phyloP scores from a whole-genome alignment of 768 basidiomycete genomes.

The Macrolepiota albuminosa region DNA sequence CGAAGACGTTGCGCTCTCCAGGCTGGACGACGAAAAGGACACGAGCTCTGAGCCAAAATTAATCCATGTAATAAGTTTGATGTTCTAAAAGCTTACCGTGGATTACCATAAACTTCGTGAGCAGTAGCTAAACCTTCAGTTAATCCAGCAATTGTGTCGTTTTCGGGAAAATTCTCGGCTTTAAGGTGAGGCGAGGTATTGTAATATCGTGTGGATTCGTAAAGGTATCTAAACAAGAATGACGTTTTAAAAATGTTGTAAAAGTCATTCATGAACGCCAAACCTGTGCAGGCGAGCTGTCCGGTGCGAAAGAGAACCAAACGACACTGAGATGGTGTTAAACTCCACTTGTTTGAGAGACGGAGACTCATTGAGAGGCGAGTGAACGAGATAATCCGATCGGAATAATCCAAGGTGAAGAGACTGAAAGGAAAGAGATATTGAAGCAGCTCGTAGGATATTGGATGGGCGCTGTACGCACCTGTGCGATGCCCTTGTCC shows the following conservation, averaged over 20 bases:
- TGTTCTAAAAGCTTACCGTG: slow-evolving; percentile 33
- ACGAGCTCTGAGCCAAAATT: slow-evolving; percentile 27
- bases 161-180: slow-evolving; percentile 61
- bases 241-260: background rate
- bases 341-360: slow-evolving; percentile 94
- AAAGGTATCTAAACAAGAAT: slow-evolving; percentile 52
- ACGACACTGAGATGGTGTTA: slow-evolving; percentile 93
- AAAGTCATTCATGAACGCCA: slow-evolving; percentile 4
- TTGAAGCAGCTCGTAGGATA: background rate
- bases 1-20: slow-evolving; percentile 90
- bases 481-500: slow-evolving; percentile 52
- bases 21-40: slow-evolving; percentile 90
- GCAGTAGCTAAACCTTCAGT: slow-evolving; percentile 75
- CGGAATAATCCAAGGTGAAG: slow-evolving; percentile 88
- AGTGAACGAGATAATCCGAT: slow-evolving; percentile 90
- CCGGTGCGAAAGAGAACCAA: slow-evolving; percentile 72
- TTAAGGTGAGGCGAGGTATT: slow-evolving; percentile 48
- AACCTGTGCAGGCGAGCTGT: slow-evolving; percentile 75
- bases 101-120: slow-evolving; percentile 65
- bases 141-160: slow-evolving; percentile 65
- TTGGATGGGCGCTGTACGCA: slow-evolving; percentile 13
- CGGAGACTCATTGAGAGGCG: slow-evolving; percentile 29
- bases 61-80: background rate
- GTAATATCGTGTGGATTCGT: slow-evolving; percentile 63
- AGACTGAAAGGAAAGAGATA: slow-evolving; percentile 38